Evolutionary conservation across 306 rosid species (phyloP).

Genomic region (Casuarina glauca): DNA sequence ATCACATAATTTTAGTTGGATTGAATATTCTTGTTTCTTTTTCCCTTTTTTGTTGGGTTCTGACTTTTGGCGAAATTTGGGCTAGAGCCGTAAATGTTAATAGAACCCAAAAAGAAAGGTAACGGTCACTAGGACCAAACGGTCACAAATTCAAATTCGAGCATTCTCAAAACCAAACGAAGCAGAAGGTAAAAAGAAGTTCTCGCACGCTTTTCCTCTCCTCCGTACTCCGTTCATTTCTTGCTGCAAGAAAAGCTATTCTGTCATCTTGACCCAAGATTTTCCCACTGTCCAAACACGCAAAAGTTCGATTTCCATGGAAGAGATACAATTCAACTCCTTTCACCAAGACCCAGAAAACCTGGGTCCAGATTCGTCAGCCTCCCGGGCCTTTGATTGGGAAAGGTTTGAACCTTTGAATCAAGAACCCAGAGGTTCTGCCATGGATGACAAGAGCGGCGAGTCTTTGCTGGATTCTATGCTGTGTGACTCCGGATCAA

Average conservation of each 20-base stretch:
- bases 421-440: constrained; percentile 38
- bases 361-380: constrained; percentile 37
- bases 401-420: constrained; percentile 11
- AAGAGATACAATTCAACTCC: constrained; percentile 31
- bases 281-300: constrained; percentile 23
- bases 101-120: not conserved
- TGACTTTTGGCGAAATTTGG: too few relatives aligned
- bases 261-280: not conserved
- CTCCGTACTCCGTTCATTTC: constrained; percentile 18
- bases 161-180: not conserved
- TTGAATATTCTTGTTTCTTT: too few relatives aligned
- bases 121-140: constrained; percentile 20
- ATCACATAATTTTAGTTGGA: too few relatives aligned
- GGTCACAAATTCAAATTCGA: constrained; percentile 42
- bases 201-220: not conserved
- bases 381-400: constrained; percentile 11
- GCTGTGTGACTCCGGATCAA: constrained; percentile 59
- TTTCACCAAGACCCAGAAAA: constrained; percentile 39
- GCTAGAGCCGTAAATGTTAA: too few relatives aligned
- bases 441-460: constrained; percentile 28
- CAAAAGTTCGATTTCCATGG: constrained; percentile 36
- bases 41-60: too few relatives aligned
- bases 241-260: constrained; percentile 25
- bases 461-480: constrained; percentile 52
- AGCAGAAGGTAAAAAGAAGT: constrained; percentile 3